Evolutionary conservation across 306 rosid species (phyloP).

Genomic region (Gillenia trifoliata): DNA sequence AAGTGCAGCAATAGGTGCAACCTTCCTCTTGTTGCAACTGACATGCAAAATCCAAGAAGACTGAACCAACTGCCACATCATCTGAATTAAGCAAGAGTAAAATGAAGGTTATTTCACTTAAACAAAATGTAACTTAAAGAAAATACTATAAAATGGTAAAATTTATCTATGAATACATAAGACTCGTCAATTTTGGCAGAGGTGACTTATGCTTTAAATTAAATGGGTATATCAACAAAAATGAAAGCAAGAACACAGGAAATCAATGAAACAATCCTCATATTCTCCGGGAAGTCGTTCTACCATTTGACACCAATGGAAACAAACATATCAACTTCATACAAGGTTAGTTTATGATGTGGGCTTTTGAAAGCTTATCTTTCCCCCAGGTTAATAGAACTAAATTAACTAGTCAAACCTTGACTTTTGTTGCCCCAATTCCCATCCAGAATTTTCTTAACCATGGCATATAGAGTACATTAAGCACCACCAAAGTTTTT

Average conservation of each 20-base stretch:
- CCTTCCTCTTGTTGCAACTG: slow-evolving; percentile 90
- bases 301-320: not conserved
- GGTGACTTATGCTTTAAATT: not conserved
- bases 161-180: not conserved
- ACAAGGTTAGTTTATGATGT: not conserved
- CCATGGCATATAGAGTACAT: not conserved
- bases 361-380: not conserved
- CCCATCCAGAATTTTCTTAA: not conserved
- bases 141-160: no score
- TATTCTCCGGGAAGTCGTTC: not conserved
- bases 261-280: not conserved
- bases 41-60: slow-evolving; percentile 90
- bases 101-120: slow-evolving; percentile 10
- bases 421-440: not conserved
- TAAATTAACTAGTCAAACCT: not conserved
- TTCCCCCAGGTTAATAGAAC: not conserved
- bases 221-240: not conserved
- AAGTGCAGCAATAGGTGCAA: slow-evolving; percentile 92
- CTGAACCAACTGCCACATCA: slow-evolving; percentile 88
- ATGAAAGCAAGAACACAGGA: not conserved
- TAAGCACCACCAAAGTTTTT: not conserved
- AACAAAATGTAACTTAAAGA: slow-evolving; percentile 1
- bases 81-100: slow-evolving; percentile 43
- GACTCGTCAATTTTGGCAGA: not conserved
- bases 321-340: not conserved